Percentiles rank a stretch among this genome's conserved stretches.
Conservation (phyloP, 495 filamentous ascomycete species). For the Penicillium odoratum region DNA sequence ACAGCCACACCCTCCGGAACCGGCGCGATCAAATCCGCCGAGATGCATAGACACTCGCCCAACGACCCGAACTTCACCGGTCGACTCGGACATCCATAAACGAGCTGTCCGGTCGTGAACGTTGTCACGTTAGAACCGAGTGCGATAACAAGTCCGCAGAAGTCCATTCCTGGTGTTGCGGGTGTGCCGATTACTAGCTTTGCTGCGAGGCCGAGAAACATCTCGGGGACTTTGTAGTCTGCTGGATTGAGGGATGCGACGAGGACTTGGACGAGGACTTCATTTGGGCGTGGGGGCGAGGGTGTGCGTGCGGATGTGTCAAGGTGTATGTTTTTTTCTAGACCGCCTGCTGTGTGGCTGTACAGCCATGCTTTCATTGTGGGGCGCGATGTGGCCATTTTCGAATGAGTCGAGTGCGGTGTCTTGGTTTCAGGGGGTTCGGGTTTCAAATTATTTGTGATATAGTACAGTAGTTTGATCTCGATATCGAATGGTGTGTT, state of each 20-base stretch:
- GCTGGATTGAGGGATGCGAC: constrained; percentile 63
- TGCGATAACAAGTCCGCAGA: constrained; percentile 57
- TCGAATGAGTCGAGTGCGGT: background rate
- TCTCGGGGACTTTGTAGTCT: constrained; percentile 68
- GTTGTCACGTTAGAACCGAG: constrained; percentile 31
- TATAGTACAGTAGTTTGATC: background rate
- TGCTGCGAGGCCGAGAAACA: constrained; percentile 34
- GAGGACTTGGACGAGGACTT: constrained; percentile 59
- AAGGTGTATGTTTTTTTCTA: constrained; percentile 60
- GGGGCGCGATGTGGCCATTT: constrained; percentile 18
- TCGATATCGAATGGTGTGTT: background rate
- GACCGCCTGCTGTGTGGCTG: constrained; percentile 41
- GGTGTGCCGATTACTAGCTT: constrained; percentile 45
- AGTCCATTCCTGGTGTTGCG: constrained; percentile 63
- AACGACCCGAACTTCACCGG: constrained; percentile 51
- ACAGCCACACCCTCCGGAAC: constrained; percentile 54
- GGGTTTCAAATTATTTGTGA: background rate
- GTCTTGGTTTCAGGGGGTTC: background rate
- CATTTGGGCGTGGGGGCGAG: constrained; percentile 31
- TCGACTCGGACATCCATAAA: constrained; percentile 52
- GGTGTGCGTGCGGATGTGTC: constrained; percentile 46
- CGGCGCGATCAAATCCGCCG: constrained; percentile 22
- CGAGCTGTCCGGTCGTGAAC: constrained; percentile 51
- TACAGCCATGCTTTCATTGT: constrained; percentile 67
- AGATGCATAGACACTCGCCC: constrained; percentile 50